Percentiles rank a stretch among this genome's conserved stretches.
Conservation (phyloP, 176 grass and related monocot genomes). For the Thalia dealbata region DNA sequence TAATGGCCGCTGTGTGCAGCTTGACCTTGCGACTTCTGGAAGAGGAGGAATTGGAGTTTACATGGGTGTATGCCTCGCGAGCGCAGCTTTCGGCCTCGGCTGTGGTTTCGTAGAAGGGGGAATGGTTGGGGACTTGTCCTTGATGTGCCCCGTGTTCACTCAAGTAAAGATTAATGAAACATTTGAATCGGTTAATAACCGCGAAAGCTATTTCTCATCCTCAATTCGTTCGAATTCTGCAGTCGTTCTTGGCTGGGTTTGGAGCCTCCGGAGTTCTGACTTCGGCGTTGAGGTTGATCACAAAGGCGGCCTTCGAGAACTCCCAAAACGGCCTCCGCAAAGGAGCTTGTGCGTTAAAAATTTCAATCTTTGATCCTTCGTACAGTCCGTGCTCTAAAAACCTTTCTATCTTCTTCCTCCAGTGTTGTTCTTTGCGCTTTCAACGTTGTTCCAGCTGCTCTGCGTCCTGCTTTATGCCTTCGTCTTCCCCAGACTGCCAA, state of each 20-base stretch:
- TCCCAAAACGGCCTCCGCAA: slow-evolving; percentile 51
- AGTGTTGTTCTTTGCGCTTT: slow-evolving; percentile 53
- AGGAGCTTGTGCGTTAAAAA: slow-evolving; percentile 38
- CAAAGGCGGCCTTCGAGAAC: slow-evolving; percentile 51
- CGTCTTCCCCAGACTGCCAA: slow-evolving; percentile 75
- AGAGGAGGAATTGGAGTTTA: slow-evolving; percentile 60
- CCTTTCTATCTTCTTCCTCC: slow-evolving; percentile 3
- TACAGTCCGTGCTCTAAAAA: neutral
- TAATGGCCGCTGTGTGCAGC: slow-evolving; percentile 26
- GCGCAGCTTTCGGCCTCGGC: slow-evolving; percentile 58
- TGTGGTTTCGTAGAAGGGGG: slow-evolving; percentile 67
- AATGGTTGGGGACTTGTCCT: slow-evolving; percentile 81
- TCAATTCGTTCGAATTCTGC: slow-evolving; percentile 4
- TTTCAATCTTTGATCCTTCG: too few relatives aligned
- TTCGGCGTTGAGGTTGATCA: slow-evolving; percentile 42
- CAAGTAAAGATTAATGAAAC: slow-evolving; percentile 33
- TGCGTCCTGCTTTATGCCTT: slow-evolving; percentile 51
- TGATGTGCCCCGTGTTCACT: slow-evolving; percentile 92
- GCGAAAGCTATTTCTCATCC: neutral
- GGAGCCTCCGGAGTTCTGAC: slow-evolving; percentile 47
- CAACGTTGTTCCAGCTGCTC: slow-evolving; percentile 47
- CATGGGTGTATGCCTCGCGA: slow-evolving; percentile 65
- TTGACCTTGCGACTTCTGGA: slow-evolving; percentile 76
- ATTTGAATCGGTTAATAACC: neutral
- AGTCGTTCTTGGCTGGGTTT: slow-evolving; percentile 52